Evolutionary conservation across 495 filamentous ascomycete species (phyloP).

Genomic region (Penicillium malachiteum): DNA sequence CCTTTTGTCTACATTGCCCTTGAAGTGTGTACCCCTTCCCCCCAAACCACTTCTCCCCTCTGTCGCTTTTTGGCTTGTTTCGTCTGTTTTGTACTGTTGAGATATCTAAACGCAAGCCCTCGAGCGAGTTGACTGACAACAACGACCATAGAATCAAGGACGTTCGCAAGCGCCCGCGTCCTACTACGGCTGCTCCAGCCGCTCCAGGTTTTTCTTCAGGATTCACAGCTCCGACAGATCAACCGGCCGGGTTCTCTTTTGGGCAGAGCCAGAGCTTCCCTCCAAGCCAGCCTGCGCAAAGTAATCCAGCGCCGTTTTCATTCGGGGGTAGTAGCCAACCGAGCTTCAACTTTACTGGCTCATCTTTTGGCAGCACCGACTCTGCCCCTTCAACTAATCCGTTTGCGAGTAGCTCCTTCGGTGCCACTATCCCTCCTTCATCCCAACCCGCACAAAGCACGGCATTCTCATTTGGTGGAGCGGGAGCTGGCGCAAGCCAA

Average conservation of each 20-base stretch:
- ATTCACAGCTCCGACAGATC: slow-evolving; percentile 30
- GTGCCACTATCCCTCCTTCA: slow-evolving; percentile 12
- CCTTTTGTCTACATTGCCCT: neutral
- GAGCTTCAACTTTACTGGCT: slow-evolving; percentile 39
- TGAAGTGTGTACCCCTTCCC: no score
- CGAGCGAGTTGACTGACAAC: neutral
- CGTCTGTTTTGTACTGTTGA: no score
- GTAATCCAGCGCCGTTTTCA: slow-evolving; percentile 36
- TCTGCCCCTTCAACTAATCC: slow-evolving; percentile 36
- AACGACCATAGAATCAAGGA: slow-evolving; percentile 35
- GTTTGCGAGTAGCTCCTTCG: slow-evolving; percentile 34
- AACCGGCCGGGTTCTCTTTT: slow-evolving; percentile 42
- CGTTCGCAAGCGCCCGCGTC: slow-evolving; percentile 30
- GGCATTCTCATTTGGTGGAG: slow-evolving; percentile 25
- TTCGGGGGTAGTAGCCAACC: slow-evolving; percentile 33
- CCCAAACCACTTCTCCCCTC: no score
- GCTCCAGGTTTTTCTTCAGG: slow-evolving; percentile 23
- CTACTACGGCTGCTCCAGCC: slow-evolving; percentile 26
- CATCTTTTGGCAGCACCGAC: slow-evolving; percentile 13
- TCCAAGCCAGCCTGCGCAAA: slow-evolving; percentile 27
- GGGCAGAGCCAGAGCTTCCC: slow-evolving; percentile 49
- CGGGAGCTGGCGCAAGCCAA: slow-evolving; percentile 10
- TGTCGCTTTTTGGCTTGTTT: no score
- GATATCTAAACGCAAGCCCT: neutral
- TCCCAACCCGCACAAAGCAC: slow-evolving; percentile 18